Evolutionary conservation across 2,329 filamentous ascomycete genomes (phyloP), one percentile per base, ranked within the genome.

Genomic region (Fusarium humuli): DNA sequence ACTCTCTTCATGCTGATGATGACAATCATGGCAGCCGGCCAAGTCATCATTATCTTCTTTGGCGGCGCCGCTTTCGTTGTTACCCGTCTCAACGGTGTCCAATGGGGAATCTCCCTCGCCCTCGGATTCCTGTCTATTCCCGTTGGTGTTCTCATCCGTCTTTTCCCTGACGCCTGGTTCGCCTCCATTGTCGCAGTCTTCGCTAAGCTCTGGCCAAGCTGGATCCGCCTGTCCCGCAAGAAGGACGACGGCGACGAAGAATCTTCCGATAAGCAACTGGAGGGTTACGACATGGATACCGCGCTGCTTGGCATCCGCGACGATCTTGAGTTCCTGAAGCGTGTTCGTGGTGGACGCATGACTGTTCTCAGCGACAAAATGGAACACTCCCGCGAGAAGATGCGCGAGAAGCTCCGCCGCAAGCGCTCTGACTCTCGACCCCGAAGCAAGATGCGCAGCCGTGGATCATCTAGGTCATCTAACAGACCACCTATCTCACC

Each of bases 31-130:
- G 61, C 64, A 1, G 67, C 44, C 6, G 70, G 70, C 6, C 70
- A 73, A 16, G n/a, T 73, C 22, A 71, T 73, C 44, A 73, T 73
- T 3, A 67, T 73, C 47, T 73, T 62, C 44, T 55, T 73, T n/a
- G 70, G 70, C 8, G 89, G 92, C 40, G 81, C 84, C 7, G 93
- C 94, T 1, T 95, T 97, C 82, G 87, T 87, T 29, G 92, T 94
- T 14, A 70, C 54, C 0, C 69, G 67, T 1, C 79, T 97, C 42
- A 89, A 88, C 60, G 90, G 88, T 46, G 81, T 86, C 27, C 92
- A 97, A 74, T 97, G 94, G 94, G 93, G 85, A 18, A 88, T 94
- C 59, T 96, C 93, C 4, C 86, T 97, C 56, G 85, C 93, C 16
- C 86, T 94, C 40, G 93, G 93, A 14, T 83, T 91, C 60, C 84